Evolutionary conservation across 129 eudicot genomes (phyloP), one percentile per base, ranked within the genome.

Genomic region (Lactuca saligna): DNA sequence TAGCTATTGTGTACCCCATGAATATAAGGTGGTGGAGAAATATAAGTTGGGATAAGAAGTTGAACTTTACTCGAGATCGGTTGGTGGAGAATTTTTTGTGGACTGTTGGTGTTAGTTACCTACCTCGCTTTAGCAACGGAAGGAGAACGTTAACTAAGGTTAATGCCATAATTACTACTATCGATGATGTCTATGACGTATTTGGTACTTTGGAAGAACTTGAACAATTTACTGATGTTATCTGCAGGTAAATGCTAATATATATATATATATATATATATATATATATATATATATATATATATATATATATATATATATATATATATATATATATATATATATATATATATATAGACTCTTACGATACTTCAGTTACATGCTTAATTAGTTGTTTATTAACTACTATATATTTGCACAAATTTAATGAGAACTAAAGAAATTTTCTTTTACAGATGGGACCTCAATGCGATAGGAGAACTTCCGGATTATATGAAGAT

Each of bases 111-210:
- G 17, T 50, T 5, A 25, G 12, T 46, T 77, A 65, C 32, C 56
- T 77, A 25, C 85, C 88, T 0, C 11, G 35, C 2, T 77, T 80
- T 34, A 48, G 49, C 11, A 1, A 3, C 6, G 76, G 60, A 68
- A 84, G 88, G 48, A 77, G 49, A 48, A 53, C 61, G 6, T 4
- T 66, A 44, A 70, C 76, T 31, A 70, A 77, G 59, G 44, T 65
- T 35, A 64, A 51, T 7, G 57, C 76, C 50, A 14, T 80, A 6
- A 60, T 75, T n/a, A 68, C 83, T 4, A 72, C 76, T 1, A 75
- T 80, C 13, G 88, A 84, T 42, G 89, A 84, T 76, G 54, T 72
- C 56, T 84, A 84, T 59, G 88, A 84, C 67, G 78, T 79, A 2
- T 80, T 59, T 46, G 85, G 85, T 44, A 77, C 81, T 6, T 51